These are phyloP conservation scores for Candida boleticola DNA, from an alignment of 805 yeast genomes.

Conservation along the genomic window DNA sequence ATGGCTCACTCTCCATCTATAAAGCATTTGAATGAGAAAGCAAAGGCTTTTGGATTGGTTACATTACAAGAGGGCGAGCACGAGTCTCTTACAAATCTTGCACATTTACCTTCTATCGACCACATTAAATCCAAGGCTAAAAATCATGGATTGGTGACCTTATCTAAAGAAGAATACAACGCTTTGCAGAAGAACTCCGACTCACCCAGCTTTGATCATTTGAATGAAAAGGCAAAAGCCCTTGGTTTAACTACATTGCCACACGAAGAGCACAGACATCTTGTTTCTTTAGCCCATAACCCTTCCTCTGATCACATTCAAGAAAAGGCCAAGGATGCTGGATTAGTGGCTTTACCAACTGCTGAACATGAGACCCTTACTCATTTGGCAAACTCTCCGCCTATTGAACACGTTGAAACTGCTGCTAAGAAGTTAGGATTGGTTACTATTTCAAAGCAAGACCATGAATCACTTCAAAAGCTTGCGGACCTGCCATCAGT, in stretches of 20 bases:
- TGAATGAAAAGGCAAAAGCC: slow-evolving; percentile 20
- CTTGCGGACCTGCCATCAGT: slow-evolving; percentile 1
- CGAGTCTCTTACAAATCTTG: slow-evolving; percentile 6
- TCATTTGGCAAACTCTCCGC: slow-evolving; percentile 16
- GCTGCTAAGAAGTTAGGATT: slow-evolving; percentile 14
- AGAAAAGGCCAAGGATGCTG: slow-evolving; percentile 16
- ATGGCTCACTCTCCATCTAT: slow-evolving; percentile 14
- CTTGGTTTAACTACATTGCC: slow-evolving; percentile 13
- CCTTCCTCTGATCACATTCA: slow-evolving; percentile 24
- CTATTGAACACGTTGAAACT: slow-evolving; percentile 14
- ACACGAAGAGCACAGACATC: slow-evolving; percentile 7
- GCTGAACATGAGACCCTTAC: slow-evolving; percentile 6
- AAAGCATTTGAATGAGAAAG: slow-evolving; percentile 16
- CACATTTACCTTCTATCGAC: slow-evolving; percentile 16
- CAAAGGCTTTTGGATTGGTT: slow-evolving; percentile 13
- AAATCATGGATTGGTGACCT: slow-evolving; percentile 8
- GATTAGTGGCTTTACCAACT: slow-evolving; percentile 9
- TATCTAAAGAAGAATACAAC: slow-evolving; percentile 10
- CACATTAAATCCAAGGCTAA: slow-evolving; percentile 15
- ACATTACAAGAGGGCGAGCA: slow-evolving; percentile 11
- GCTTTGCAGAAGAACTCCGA: slow-evolving; percentile 6
- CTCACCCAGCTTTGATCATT: slow-evolving; percentile 20
- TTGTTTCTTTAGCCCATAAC: slow-evolving; percentile 15
- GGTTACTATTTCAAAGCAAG: slow-evolving; percentile 12
- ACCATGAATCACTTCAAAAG: slow-evolving; percentile 6